phyloP scores from a whole-genome alignment of 2,329 filamentous ascomycete genomes.

The Cladosporium velox region DNA sequence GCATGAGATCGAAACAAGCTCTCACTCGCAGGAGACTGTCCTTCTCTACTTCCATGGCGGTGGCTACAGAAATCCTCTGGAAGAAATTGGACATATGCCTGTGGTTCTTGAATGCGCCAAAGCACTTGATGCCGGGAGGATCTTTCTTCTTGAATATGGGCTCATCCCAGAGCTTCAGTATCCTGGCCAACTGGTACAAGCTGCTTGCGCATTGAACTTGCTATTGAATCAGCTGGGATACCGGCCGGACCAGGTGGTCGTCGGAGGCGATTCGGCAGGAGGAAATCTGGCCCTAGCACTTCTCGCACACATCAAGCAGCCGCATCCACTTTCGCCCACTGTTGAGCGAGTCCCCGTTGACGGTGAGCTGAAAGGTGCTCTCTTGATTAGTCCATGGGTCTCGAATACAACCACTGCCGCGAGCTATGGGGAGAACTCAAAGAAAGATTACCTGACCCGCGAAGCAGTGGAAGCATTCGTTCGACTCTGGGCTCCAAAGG shows the following conservation, averaged over 20 bases:
- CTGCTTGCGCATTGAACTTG: constrained; percentile 44
- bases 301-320: constrained; percentile 57
- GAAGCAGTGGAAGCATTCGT: neutral
- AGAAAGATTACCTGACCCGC: neutral
- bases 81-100: constrained; percentile 44
- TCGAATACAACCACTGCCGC: neutral
- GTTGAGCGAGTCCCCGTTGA: neutral
- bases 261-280: constrained; percentile 58
- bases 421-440: constrained; percentile 7
- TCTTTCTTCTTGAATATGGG: constrained; percentile 56
- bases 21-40: constrained; percentile 20
- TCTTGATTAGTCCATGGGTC: constrained; percentile 14
- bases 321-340: constrained; percentile 53
- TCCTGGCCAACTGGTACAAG: constrained; percentile 53
- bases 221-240: constrained; percentile 34
- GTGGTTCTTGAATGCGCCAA: constrained; percentile 45
- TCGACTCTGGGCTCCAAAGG: neutral
- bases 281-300: constrained; percentile 51
- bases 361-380: neutral
- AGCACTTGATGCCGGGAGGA: constrained; percentile 33
- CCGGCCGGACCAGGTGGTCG: constrained; percentile 41
- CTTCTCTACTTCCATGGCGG: constrained; percentile 55
- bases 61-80: constrained; percentile 54
- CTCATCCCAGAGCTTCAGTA: constrained; percentile 50
- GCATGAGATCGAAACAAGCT: neutral